These are phyloP conservation scores for Pichia thaimueangensis DNA, from an alignment of 805 yeast species.

Conservation along the genomic window DNA sequence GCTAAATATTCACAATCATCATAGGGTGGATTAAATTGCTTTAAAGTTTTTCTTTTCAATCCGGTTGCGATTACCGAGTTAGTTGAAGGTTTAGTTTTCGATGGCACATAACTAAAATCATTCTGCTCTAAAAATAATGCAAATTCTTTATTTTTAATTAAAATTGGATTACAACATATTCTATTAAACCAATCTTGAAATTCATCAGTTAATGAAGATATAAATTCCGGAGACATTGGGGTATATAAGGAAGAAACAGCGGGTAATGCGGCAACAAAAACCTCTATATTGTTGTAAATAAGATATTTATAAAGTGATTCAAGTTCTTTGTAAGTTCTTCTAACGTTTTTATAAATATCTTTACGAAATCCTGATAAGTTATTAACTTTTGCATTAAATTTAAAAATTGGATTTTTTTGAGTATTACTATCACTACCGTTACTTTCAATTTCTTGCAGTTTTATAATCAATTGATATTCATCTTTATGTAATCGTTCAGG, in stretches of 20 bases:
- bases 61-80: slow-evolving; percentile 68
- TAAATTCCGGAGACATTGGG: slow-evolving; percentile 77
- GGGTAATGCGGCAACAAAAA: slow-evolving; percentile 89
- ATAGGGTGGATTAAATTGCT: slow-evolving; percentile 87
- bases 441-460: slow-evolving; percentile 65
- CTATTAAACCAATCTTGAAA: slow-evolving; percentile 87
- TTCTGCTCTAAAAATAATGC: slow-evolving; percentile 51
- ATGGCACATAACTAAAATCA: slow-evolving; percentile 34
- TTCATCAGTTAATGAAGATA: slow-evolving; percentile 43
- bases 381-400: slow-evolving; percentile 51
- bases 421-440: slow-evolving; percentile 46
- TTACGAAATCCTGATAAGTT: slow-evolving; percentile 76
- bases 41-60: slow-evolving; percentile 77
- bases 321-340: slow-evolving; percentile 77
- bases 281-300: slow-evolving; percentile 78
- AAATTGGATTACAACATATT: slow-evolving; percentile 65
- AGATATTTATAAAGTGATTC: slow-evolving; percentile 70
- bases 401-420: slow-evolving; percentile 71
- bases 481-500: slow-evolving; percentile 44
- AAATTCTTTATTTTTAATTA: slow-evolving; percentile 82
- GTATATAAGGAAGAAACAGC: slow-evolving; percentile 70
- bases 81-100: slow-evolving; percentile 33
- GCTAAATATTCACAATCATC: slow-evolving; percentile 80
- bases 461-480: slow-evolving; percentile 40
- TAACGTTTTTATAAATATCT: slow-evolving; percentile 58